Evolutionary conservation across 140 eudicot genomes (phyloP), one percentile per base, ranked within the genome.

Genomic region (Oenanthe javanica): DNA sequence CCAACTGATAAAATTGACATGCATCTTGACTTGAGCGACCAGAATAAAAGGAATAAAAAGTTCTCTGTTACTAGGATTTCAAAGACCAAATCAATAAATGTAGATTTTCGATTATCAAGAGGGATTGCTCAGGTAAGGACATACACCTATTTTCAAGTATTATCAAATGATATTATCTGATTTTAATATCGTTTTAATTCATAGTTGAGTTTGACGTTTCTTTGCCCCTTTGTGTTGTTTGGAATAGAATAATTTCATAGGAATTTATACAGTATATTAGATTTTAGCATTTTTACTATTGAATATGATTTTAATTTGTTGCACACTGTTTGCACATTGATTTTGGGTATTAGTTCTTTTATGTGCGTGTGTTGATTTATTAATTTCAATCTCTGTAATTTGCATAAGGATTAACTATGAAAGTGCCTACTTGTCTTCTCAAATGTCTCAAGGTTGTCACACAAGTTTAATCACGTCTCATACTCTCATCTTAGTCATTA

Each of bases 91-190:
- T 92, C 99, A 18, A 92, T 95, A 84, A 92, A 86, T 83, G 91
- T 95, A 61, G 99, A 95, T 86, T 89, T 95, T 38, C 96, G 99
- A 72, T 86, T 95, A 61, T 92, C 99, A 59, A 92, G 97, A 83
- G 99, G 99, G 87, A 95, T 95, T 70, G 95, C 97, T 10, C 96
- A 95, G 97, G 99, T 94, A 78, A 75, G 48, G 50, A 79, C 72
- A 67, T 0, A 4, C 36, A 61, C 31, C 69, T 61, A 13, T 67
- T 27, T 27, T 61, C 11, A 27, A 67, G 45, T 23, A 13, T 31
- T 27, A 27, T 67, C 15, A 31, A 10, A 67, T 67, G 45, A 67
- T 13, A 10, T 2, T 12, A 67, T 67, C 45, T 67, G 43, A 27
- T 12, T 10, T 0, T 11, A 67, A 3, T 31, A 27, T 27, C 9